Base-by-base conservation (phyloP, 2,329 filamentous ascomycete species). In the Calonectria honghensis region DNA sequence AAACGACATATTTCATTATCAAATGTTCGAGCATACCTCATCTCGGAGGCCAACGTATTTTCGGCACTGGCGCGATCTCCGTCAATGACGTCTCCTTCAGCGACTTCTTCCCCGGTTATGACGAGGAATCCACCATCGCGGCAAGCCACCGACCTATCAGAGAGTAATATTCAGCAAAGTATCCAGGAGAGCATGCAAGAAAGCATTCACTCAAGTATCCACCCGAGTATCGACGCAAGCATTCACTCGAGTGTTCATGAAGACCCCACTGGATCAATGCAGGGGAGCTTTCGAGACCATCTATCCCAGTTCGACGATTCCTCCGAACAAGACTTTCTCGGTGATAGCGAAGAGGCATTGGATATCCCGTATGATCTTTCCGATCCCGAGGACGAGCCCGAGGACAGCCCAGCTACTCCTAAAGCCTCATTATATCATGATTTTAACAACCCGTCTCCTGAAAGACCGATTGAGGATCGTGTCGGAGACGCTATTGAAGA, bases 1-100 rank as follows among this genome's bases (percentile, higher is more conserved):
- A 94, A 94, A 82, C 89, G 93, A 31, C 90, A 92, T 73, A 86
- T 95, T 64, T 89, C 88, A 20, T 85, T 95, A n/a, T 89, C 90
- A 20, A 90, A 90, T 66, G 90, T 95, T 39, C 89, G 90, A 29
- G 93, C 92, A 18, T 90, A 90, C 76, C 83, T 95, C 35, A 91
- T 94, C 51, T 93, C 93, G 4, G 93, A 95, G 78, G 91, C 92
- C 24, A 92, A 91, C 61, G 89, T 92, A 50, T 94, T 94, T 73
- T 90, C 92, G 5, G 88, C 88, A 13, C 83, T 93, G 50, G 89
- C 90, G 14, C 88, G 88, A 52, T 90, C 91, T 5, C 89, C 91
- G 2, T 90, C 91, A 2, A 85, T 91, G 77, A 77, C 82, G 27
- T 86, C 85, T 35, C 83, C 86, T 5, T 87, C 86, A 5, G 78